phyloP scores from a whole-genome alignment of 345 rosid genomes.

The Populus davidiana region DNA sequence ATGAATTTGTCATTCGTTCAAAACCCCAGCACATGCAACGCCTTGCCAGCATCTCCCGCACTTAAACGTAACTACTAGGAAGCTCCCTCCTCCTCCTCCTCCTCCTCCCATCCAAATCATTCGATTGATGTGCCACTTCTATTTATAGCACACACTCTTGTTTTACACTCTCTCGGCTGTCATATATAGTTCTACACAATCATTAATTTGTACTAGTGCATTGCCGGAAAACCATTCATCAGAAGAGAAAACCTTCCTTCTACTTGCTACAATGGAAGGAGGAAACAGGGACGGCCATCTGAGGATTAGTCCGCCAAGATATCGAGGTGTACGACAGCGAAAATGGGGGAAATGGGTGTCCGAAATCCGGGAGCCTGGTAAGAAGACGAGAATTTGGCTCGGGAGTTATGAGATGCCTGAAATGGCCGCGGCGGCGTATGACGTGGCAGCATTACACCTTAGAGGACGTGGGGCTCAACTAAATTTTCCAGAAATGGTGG shows the following conservation, averaged over 20 bases:
- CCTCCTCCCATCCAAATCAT: not conserved
- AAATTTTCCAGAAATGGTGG: conserved; percentile 57
- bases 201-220: not conserved
- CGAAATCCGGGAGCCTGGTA: conserved; percentile 80
- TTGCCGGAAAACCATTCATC: not conserved
- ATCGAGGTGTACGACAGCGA: conserved; percentile 65
- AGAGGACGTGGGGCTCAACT: conserved; percentile 52
- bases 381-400: conserved; percentile 74
- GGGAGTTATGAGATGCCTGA: conserved; percentile 75
- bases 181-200: not conserved
- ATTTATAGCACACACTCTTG: not conserved
- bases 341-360: conserved; percentile 99
- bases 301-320: conserved; percentile 12
- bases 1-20: not conserved
- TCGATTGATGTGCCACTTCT: not conserved
- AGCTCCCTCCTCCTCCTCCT: not conserved
- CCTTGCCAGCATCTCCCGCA: not conserved
- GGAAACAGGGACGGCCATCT: conserved; percentile 3
- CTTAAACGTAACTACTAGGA: not conserved
- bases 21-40: not conserved
- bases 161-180: not conserved
- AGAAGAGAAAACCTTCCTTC: not conserved
- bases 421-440: conserved; percentile 91
- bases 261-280: conserved; percentile 1
- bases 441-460: conserved; percentile 64